Conservation (phyloP, 805 yeast species). For the Pichia paraexigua region DNA sequence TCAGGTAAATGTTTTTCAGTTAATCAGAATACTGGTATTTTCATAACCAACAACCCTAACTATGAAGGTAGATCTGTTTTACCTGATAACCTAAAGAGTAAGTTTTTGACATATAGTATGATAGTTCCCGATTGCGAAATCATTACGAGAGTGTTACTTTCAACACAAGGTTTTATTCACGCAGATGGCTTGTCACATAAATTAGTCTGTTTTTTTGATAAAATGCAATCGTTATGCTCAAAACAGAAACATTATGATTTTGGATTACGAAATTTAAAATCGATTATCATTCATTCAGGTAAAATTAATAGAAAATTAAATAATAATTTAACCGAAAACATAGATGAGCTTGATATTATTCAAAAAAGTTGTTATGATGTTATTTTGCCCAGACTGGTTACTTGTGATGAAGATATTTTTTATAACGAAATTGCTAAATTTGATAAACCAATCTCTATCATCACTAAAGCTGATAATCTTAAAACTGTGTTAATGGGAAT, state of each 20-base stretch:
- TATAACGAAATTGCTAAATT: conserved; percentile 18
- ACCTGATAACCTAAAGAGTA: conserved; percentile 79
- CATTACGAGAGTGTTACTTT: conserved; percentile 66
- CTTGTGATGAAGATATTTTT: conserved; percentile 42
- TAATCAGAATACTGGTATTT: conserved; percentile 54
- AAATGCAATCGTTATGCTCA: conserved; percentile 35
- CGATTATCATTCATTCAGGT: conserved; percentile 55
- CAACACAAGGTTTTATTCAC: conserved; percentile 59
- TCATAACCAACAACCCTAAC: conserved; percentile 86
- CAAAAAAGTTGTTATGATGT: conserved; percentile 50
- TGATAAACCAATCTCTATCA: conserved; percentile 10
- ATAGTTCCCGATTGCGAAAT: conserved; percentile 56
- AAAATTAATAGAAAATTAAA: conserved; percentile 22
- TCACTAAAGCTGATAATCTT: conserved; percentile 19
- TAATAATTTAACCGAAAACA: neutral
- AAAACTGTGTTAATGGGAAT: conserved; percentile 18
- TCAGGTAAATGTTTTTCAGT: conserved; percentile 33
- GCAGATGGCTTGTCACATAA: conserved; percentile 37
- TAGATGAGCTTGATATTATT: conserved; percentile 26
- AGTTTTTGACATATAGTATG: conserved; percentile 72
- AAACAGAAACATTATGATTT: conserved; percentile 78
- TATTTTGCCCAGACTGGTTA: conserved; percentile 58
- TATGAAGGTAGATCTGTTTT: conserved; percentile 75
- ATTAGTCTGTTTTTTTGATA: conserved; percentile 48
- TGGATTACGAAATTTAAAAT: conserved; percentile 77